Evolutionary conservation across 768 basidiomycete species (phyloP).

Genomic region (Mycena olivaceomarginata): DNA sequence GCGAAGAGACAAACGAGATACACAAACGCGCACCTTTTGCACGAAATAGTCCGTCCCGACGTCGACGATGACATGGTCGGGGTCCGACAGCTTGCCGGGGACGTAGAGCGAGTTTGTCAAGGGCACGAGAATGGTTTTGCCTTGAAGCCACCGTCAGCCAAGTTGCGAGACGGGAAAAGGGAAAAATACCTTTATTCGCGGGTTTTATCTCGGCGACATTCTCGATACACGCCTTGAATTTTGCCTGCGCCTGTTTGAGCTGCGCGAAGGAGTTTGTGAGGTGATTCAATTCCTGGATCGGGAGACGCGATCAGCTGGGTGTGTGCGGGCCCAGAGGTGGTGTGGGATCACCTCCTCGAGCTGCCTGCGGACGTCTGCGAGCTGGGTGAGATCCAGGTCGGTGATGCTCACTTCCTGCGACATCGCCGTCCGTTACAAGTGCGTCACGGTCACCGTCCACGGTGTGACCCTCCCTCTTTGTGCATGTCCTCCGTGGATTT

Average conservation of each 20-base stretch:
- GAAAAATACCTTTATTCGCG: slow-evolving; percentile 73
- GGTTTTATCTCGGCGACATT: slow-evolving; percentile 86
- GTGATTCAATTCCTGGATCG: slow-evolving; percentile 91
- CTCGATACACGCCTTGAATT: slow-evolving; percentile 92
- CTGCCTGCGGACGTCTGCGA: slow-evolving; percentile 92
- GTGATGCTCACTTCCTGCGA: slow-evolving; percentile 82
- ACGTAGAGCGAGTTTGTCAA: slow-evolving; percentile 97
- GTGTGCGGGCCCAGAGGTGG: slow-evolving; percentile 1
- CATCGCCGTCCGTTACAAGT: slow-evolving; percentile 46
- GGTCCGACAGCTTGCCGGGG: slow-evolving; percentile 90
- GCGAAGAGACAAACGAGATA: slow-evolving; percentile 36
- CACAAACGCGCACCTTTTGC: slow-evolving; percentile 84
- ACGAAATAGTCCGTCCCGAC: slow-evolving; percentile 98
- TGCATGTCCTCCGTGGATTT: slow-evolving; percentile 44
- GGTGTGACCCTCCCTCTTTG: slow-evolving; percentile 29
- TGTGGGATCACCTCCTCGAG: slow-evolving; percentile 86
- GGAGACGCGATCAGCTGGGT: slow-evolving; percentile 25
- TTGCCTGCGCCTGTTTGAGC: slow-evolving; percentile 93
- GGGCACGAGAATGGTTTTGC: slow-evolving; percentile 92
- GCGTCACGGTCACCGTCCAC: slow-evolving; percentile 3
- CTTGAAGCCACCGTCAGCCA: too few relatives aligned
- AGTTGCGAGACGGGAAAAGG: background rate
- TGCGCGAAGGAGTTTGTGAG: slow-evolving; percentile 94
- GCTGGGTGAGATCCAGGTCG: slow-evolving; percentile 91
- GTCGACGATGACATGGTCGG: slow-evolving; percentile 94